Conservation (phyloP, 2,329 filamentous ascomycete genomes). For the Cladosporium phlei region DNA sequence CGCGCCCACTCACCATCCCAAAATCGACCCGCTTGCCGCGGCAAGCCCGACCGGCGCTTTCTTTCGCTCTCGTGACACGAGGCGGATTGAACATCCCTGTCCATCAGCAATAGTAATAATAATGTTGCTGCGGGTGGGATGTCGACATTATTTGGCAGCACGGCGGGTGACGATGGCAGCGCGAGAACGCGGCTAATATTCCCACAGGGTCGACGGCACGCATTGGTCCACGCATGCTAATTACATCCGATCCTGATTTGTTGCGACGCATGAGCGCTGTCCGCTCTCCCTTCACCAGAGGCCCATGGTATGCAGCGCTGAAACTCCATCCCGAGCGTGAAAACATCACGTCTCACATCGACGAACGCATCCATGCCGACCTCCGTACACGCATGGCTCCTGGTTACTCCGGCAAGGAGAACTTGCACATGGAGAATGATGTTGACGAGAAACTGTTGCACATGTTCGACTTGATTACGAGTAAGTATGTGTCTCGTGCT, state of each 20-base stretch:
- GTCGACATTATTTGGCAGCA: no score
- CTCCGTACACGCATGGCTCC: slow-evolving; percentile 35
- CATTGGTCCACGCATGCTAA: slow-evolving; percentile 34
- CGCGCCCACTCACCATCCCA: neutral
- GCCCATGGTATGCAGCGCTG: slow-evolving; percentile 34
- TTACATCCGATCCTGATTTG: slow-evolving; percentile 35
- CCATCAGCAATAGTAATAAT: no score
- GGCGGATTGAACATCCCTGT: no score
- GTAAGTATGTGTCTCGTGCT: slow-evolving; percentile 32
- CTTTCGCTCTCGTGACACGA: no score
- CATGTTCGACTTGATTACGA: slow-evolving; percentile 30
- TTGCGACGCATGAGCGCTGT: slow-evolving; percentile 37
- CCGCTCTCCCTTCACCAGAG: slow-evolving; percentile 33
- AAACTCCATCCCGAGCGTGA: slow-evolving; percentile 38
- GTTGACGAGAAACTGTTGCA: slow-evolving; percentile 34
- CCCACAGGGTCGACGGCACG: slow-evolving; percentile 35
- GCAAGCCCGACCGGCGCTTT: no score
- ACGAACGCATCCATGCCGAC: slow-evolving; percentile 36
- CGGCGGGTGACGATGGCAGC: no score
- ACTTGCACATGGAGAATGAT: slow-evolving; percentile 33
- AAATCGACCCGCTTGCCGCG: neutral
- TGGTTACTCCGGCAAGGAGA: slow-evolving; percentile 39
- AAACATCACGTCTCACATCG: slow-evolving; percentile 37
- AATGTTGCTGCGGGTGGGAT: no score
- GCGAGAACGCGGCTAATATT: slow-evolving; percentile 13